Evolutionary conservation across 2,329 filamentous ascomycete genomes (phyloP), one percentile per base, ranked within the genome.

Genomic region (Thielaviopsis euricoi): DNA sequence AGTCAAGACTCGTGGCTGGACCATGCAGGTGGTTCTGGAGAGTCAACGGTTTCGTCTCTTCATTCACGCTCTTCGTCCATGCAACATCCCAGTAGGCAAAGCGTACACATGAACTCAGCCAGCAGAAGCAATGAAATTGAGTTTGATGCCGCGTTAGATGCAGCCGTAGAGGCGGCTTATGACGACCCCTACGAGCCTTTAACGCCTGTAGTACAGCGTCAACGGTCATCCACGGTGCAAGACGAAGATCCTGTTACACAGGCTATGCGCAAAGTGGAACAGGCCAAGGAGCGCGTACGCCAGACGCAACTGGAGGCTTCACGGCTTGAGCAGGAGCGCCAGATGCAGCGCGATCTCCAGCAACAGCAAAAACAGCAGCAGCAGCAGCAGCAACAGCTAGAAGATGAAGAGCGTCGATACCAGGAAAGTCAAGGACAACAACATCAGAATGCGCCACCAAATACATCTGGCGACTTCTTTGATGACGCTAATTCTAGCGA

Each of bases 151-250:
- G 93, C 93, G 3, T 76, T 97, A 50, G 91, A 97, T 71, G 91
- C 90, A 23, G 93, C 93, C 15, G 90, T 97, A 9, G 93, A 97
- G 69, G 91, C 91, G 55, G 93, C 91, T 5, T 98, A 97, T 68
- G 86, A 95, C 67, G 89, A 96, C 62, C 87, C 87, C 0, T 87
- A 89, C 62, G 89, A 95, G 66, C 86, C 86, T 3, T 81, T 79
- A 68, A 76, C 76, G 19, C 69, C 76, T 6, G 71, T 60, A 13
- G 52, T 52, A 19, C 46, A 52, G 73, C 23, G 70, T 75, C n/a
- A 62, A 58, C 66, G 71, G 52, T 66, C 69, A 23, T 66, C 71
- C 40, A 68, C 73, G 52, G 69, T 71, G 46, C 65, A 67, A 2
- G 70, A 66, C n/a, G 68, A 73, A 15, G 69, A 78, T 29, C 69